phyloP scores from a whole-genome alignment of 108 stramenopile genomes.

The Cyclotella baltica region DNA sequence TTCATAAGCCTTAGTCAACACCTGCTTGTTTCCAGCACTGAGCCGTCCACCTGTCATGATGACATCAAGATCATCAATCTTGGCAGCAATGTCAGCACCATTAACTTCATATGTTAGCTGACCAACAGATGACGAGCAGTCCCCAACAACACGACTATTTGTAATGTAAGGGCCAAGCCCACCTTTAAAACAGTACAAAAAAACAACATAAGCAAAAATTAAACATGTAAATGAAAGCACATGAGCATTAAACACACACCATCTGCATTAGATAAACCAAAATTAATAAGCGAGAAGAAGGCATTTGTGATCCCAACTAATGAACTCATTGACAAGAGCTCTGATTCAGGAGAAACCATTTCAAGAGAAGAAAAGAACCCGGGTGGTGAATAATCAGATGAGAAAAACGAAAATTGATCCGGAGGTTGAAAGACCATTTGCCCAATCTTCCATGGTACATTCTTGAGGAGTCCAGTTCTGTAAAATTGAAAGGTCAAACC shows the following conservation, averaged over 20 bases:
- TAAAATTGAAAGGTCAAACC: neutral
- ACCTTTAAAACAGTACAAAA: neutral
- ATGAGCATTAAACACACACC: conserved; percentile 21
- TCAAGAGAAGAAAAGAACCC: conserved; percentile 40
- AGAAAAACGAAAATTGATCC: conserved; percentile 54
- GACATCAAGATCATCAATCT: conserved; percentile 64
- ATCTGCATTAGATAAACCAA: conserved; percentile 35
- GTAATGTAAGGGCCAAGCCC: conserved; percentile 39
- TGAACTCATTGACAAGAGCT: conserved; percentile 40
- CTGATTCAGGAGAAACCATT: conserved; percentile 51
- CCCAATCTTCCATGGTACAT: conserved; percentile 48
- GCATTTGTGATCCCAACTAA: conserved; percentile 51
- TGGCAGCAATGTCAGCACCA: conserved; percentile 11
- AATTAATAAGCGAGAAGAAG: conserved; percentile 45
- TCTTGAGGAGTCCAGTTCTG: conserved; percentile 27
- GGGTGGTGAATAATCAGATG: conserved; percentile 45
- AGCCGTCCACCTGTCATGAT: conserved; percentile 69
- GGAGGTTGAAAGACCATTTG: conserved; percentile 56
- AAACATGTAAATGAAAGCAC: neutral
- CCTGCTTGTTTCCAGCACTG: conserved; percentile 37
- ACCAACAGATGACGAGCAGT: conserved; percentile 45
- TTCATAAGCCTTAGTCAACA: conserved; percentile 31
- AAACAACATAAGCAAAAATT: neutral
- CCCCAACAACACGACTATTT: conserved; percentile 15
- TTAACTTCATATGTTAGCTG: conserved; percentile 20